Conservation (phyloP, 148 eudicot genomes). For the Polygonum aviculare region DNA sequence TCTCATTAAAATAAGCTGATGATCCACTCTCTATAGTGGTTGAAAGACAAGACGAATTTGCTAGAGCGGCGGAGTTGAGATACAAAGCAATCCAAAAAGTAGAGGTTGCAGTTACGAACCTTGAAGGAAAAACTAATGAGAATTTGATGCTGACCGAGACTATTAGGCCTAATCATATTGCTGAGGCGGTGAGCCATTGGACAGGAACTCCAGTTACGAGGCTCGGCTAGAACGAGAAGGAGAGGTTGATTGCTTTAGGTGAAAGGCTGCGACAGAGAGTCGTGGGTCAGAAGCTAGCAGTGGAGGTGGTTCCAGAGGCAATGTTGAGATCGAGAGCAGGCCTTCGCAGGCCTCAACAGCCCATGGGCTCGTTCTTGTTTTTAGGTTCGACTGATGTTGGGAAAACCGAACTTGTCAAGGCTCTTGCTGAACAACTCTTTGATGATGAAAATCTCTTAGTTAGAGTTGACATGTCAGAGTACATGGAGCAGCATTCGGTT, state of each 20-base stretch:
- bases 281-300: slow-evolving; percentile 41
- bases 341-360: slow-evolving; percentile 42
- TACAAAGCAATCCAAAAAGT: slow-evolving; percentile 74
- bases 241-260: slow-evolving; percentile 53
- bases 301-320: slow-evolving; percentile 41
- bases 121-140: slow-evolving; percentile 43
- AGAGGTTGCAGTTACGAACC: slow-evolving; percentile 47
- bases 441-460: slow-evolving; percentile 70
- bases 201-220: slow-evolving; percentile 85
- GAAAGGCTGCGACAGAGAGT: slow-evolving; percentile 39
- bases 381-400: slow-evolving; percentile 84
- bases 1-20: no score
- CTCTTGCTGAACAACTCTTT: slow-evolving; percentile 78
- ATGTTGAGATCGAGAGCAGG: slow-evolving; percentile 44
- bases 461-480: slow-evolving; percentile 85
- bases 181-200: slow-evolving; percentile 85
- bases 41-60: slow-evolving; percentile 68
- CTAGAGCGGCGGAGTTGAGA: slow-evolving; percentile 66
- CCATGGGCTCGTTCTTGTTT: slow-evolving; percentile 42
- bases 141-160: slow-evolving; percentile 62
- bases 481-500: slow-evolving; percentile 93
- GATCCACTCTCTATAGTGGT: no score
- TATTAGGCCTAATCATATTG: slow-evolving; percentile 81
- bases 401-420: slow-evolving; percentile 84
- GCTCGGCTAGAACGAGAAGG: slow-evolving; percentile 71